A percentile compares a stretch with the other conserved stretches of the same genome.
phyloP scores from a whole-genome alignment of 2,329 filamentous ascomycete species.

The Byssothecium circinans region DNA sequence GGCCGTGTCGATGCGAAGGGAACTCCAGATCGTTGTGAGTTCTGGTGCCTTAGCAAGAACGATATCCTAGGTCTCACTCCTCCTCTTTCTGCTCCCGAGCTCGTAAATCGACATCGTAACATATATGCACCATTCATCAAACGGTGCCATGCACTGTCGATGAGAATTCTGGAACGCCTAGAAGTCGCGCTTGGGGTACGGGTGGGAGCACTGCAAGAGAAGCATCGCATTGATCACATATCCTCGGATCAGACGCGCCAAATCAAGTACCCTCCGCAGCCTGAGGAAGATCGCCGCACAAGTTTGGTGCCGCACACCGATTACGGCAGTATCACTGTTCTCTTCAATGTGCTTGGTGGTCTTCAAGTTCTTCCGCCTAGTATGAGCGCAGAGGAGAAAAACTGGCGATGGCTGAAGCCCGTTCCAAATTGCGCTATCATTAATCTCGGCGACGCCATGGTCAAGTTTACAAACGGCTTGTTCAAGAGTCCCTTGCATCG shows the following conservation, averaged over 20 bases:
- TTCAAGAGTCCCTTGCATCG: conserved; percentile 2
- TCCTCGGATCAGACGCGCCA: conserved; percentile 1
- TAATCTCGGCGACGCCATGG: conserved; percentile 45
- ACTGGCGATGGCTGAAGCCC: conserved; percentile 44
- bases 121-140: neutral
- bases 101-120: neutral
- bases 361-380: conserved; percentile 38
- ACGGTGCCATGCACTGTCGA: neutral
- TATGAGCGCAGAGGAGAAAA: conserved; percentile 4
- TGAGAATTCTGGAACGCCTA: neutral
- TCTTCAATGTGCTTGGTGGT: conserved; percentile 47
- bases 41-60: conserved; percentile 3
- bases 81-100: conserved; percentile 1
- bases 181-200: neutral
- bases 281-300: neutral
- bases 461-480: conserved; percentile 1
- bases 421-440: conserved; percentile 42
- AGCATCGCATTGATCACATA: neutral
- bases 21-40: conserved; percentile 2
- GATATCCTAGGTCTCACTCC: neutral
- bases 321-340: conserved; percentile 44
- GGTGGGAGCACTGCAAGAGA: neutral
- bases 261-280: neutral
- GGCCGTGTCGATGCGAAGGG: conserved; percentile 1
- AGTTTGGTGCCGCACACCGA: conserved; percentile 32